phyloP scores from a whole-genome alignment of 345 rosid species.

The Camelina hispida region DNA sequence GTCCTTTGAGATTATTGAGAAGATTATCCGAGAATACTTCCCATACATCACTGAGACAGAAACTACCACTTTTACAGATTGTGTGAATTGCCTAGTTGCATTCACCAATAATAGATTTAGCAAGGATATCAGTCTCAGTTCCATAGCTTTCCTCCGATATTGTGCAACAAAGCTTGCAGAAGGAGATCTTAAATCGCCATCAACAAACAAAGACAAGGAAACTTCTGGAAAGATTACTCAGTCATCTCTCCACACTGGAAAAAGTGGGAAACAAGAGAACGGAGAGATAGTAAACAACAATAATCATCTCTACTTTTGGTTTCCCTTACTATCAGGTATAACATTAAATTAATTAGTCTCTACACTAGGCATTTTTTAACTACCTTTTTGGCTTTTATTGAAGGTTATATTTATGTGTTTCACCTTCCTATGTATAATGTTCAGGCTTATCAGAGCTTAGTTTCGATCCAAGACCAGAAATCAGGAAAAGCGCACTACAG shows the following conservation, averaged over 20 bases:
- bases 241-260: constrained; percentile 57
- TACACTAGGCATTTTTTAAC: constrained; percentile 17
- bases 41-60: constrained; percentile 98
- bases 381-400: constrained; percentile 12
- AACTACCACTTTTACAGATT: constrained; percentile 98
- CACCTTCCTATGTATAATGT: constrained; percentile 22
- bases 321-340: constrained; percentile 92
- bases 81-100: constrained; percentile 96
- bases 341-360: constrained; percentile 30
- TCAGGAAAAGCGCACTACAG: constrained; percentile 94
- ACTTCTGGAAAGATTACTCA: constrained; percentile 54
- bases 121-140: constrained; percentile 90
- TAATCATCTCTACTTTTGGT: constrained; percentile 92
- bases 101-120: constrained; percentile 95
- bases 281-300: constrained; percentile 70
- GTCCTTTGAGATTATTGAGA: constrained; percentile 97
- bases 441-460: constrained; percentile 98
- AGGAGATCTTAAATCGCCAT: constrained; percentile 78
- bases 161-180: constrained; percentile 98
- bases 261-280: constrained; percentile 64
- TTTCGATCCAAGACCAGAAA: constrained; percentile 97
- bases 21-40: constrained; percentile 92
- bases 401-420: constrained; percentile 33
- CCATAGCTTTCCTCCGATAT: constrained; percentile 89
- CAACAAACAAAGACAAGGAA: constrained; percentile 74